A percentile compares a stretch with the other conserved stretches of the same genome.
Evolutionary conservation across 345 rosid genomes (phyloP).

Genomic region (Kernera saxatilis): DNA sequence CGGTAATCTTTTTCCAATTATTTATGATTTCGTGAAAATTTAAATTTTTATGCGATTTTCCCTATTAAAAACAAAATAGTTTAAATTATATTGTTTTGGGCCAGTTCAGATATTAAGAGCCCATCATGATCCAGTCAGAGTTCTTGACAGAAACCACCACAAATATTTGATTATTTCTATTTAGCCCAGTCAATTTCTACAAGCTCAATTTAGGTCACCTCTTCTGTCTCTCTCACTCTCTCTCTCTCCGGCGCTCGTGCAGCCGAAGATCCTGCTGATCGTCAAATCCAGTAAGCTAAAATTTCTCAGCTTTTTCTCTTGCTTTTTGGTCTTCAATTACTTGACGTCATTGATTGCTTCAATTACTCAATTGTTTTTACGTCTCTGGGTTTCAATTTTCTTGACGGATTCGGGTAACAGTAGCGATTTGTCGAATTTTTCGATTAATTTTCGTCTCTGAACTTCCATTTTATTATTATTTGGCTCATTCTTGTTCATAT

Average conservation of each 20-base stretch:
- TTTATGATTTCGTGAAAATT: no score
- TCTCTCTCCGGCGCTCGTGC: not conserved
- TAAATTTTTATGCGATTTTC: no score
- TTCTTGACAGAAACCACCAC: not conserved
- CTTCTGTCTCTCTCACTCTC: conserved; percentile 8
- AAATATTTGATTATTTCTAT: not conserved
- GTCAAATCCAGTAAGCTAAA: conserved; percentile 31
- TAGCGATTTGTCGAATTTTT: not conserved
- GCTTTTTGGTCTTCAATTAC: not conserved
- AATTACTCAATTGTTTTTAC: not conserved
- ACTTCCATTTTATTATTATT: not conserved
- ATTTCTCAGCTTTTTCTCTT: not conserved
- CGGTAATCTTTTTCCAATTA: no score
- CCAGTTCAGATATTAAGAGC: no score
- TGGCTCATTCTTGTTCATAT: not conserved
- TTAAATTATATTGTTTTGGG: no score
- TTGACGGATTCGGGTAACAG: not conserved
- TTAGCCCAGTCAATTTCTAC: not conserved
- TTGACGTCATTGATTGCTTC: not conserved
- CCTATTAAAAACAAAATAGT: no score
- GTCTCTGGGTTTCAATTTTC: not conserved
- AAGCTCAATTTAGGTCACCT: not conserved
- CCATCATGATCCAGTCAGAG: no score
- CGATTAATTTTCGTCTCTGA: not conserved
- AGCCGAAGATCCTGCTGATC: conserved; percentile 8